Conservation (phyloP, 192 early-diverging fungal genomes). For the Coemansia sp. region DNA sequence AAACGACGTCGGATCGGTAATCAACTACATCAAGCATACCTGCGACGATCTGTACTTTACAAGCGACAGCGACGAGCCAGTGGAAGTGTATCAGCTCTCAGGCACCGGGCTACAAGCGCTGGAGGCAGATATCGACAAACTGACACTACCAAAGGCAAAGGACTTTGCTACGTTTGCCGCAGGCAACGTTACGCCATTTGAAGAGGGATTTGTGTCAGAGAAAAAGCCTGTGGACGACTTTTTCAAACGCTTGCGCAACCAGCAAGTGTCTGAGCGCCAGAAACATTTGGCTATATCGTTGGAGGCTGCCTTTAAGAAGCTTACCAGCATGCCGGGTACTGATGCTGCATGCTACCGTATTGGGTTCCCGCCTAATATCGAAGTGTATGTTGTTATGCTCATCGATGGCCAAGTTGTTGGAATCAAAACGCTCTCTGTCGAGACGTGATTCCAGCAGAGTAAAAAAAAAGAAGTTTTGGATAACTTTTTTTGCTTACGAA, state of each 20-base stretch:
- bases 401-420: slow-evolving; percentile 48
- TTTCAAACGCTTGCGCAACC: slow-evolving; percentile 26
- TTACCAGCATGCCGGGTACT: slow-evolving; percentile 20
- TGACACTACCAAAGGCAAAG: slow-evolving; percentile 26
- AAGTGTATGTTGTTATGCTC: slow-evolving; percentile 53
- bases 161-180: slow-evolving; percentile 47
- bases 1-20: slow-evolving; percentile 21
- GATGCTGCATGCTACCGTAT: slow-evolving; percentile 40
- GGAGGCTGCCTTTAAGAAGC: slow-evolving; percentile 17
- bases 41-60: slow-evolving; percentile 51
- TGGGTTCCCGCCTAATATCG: slow-evolving; percentile 41
- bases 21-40: slow-evolving; percentile 40
- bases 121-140: slow-evolving; percentile 36
- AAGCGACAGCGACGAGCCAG: slow-evolving; percentile 52
- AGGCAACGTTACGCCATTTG: slow-evolving; percentile 15
- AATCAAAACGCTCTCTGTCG: slow-evolving; percentile 48
- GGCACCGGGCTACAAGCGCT: slow-evolving; percentile 23
- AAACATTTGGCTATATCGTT: slow-evolving; percentile 32
- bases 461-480: background rate
- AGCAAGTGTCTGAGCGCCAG: slow-evolving; percentile 41
- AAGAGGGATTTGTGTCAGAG: slow-evolving; percentile 44
- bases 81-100: slow-evolving; percentile 48
- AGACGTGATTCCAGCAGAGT: slow-evolving; percentile 15
- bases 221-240: slow-evolving; percentile 22
- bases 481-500: background rate